Percentiles rank a stretch among this genome's conserved stretches.
phyloP scores from a whole-genome alignment of 192 early-diverging fungal genomes.

The Linnemannia elongata region DNA sequence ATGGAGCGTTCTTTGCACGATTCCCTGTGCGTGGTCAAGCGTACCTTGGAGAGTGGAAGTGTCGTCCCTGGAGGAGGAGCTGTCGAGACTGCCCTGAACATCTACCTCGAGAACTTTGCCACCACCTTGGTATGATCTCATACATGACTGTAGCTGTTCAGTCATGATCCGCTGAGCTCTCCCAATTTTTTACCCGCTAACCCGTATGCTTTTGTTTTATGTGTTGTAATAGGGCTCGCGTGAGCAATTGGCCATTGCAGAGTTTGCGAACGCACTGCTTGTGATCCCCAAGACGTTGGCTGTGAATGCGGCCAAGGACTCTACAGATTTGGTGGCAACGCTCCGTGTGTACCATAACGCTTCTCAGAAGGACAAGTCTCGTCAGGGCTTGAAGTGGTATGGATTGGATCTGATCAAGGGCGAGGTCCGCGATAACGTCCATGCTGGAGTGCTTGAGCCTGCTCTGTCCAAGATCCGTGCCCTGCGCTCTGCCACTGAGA shows the following conservation, averaged over 20 bases:
- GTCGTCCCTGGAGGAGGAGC: conserved; percentile 99
- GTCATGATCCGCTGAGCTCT: too few relatives aligned
- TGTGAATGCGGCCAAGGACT: conserved; percentile 99
- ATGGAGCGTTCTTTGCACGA: conserved; percentile 99
- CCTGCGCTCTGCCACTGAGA: conserved; percentile 97
- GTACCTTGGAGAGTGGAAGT: conserved; percentile 94
- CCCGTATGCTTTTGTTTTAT: neutral
- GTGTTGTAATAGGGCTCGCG: conserved; percentile 79
- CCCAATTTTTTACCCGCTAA: neutral
- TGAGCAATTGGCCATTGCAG: conserved; percentile 98
- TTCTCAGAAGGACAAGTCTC: conserved; percentile 86
- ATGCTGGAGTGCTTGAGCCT: conserved; percentile 96
- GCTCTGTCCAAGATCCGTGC: conserved; percentile 98
- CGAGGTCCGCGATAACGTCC: conserved; percentile 91
- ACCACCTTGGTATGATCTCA: conserved; percentile 81
- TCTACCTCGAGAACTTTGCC: conserved; percentile 99
- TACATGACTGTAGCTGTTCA: too few relatives aligned
- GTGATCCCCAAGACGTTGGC: conserved; percentile 98
- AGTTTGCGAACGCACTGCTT: conserved; percentile 95
- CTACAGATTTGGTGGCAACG: conserved; percentile 96
- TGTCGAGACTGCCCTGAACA: conserved; percentile 94
- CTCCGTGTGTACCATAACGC: conserved; percentile 96
- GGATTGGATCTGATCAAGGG: conserved; percentile 97
- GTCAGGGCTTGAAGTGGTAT: conserved; percentile 85
- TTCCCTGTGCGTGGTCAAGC: conserved; percentile 94